These are phyloP conservation scores for Apiospora rasikravindrae DNA, from an alignment of 2,329 filamentous ascomycete genomes.

Conservation along the genomic window DNA sequence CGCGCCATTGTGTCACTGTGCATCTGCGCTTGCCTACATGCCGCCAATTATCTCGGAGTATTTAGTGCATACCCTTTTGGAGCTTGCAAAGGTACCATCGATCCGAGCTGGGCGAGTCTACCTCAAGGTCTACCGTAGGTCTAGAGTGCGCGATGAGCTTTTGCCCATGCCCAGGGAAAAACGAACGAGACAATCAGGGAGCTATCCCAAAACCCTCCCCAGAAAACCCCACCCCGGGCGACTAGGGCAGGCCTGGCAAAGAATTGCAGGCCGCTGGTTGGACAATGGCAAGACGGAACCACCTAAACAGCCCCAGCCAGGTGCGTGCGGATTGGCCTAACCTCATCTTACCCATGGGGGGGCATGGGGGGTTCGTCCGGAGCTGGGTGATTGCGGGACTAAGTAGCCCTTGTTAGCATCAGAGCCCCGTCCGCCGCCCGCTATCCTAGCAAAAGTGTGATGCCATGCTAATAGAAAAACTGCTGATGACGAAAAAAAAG, in stretches of 20 bases:
- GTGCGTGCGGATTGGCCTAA: constrained; percentile 7
- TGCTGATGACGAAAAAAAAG: not conserved
- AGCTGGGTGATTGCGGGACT: not conserved
- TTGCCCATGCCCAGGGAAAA: not conserved
- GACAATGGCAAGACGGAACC: not conserved
- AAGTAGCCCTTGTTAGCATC: not conserved
- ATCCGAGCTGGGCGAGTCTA: not conserved
- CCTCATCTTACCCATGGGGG: constrained; percentile 10
- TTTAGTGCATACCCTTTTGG: not conserved
- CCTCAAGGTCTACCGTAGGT: not conserved
- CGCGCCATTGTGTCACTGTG: not conserved
- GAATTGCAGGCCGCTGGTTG: constrained; percentile 1
- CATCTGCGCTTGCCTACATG: not conserved
- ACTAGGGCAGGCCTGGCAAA: constrained; percentile 6
- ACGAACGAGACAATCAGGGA: not conserved
- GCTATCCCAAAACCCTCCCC: not conserved
- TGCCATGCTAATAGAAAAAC: not conserved
- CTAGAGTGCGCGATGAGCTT: not conserved
- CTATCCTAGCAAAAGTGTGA: not conserved
- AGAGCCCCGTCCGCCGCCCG: not conserved
- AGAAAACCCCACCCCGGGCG: not conserved
- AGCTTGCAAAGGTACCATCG: not conserved
- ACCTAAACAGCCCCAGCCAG: not conserved
- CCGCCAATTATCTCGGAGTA: not conserved
- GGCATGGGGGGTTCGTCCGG: not conserved